Evolutionary conservation across 169 alveolate species (phyloP).

Genomic region (Plasmodium falciparum): DNA sequence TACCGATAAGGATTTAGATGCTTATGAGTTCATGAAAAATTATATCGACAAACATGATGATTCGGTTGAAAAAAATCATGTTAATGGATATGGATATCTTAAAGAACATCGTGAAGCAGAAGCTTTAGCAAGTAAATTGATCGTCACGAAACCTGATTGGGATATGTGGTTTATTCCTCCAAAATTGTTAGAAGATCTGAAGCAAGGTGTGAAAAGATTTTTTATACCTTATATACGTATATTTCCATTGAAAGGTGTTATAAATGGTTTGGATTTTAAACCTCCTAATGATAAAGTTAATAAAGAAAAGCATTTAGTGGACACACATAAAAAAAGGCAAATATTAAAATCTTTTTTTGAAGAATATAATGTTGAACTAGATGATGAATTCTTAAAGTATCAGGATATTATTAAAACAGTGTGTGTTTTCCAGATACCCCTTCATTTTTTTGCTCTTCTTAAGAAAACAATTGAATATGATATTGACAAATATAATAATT

Average conservation of each 20-base stretch:
- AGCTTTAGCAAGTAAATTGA: background rate
- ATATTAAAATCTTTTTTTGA: constrained; percentile 64
- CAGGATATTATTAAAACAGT: constrained; percentile 51
- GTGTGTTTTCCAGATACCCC: constrained; percentile 72
- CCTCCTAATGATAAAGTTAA: constrained; percentile 45
- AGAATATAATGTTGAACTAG: constrained; percentile 74
- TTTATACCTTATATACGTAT: constrained; percentile 70
- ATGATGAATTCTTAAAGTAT: constrained; percentile 72
- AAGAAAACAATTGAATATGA: constrained; percentile 14
- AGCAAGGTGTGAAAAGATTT: constrained; percentile 23
- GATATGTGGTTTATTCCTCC: constrained; percentile 76
- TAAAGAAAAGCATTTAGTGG: constrained; percentile 14
- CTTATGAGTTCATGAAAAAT: background rate
- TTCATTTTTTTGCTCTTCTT: constrained; percentile 60
- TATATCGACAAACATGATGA: background rate
- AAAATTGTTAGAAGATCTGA: constrained; percentile 46
- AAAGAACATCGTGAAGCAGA: constrained; percentile 6
- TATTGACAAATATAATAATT: background rate
- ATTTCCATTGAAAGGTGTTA: constrained; percentile 37
- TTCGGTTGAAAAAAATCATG: background rate
- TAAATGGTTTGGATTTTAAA: constrained; percentile 64
- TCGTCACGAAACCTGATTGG: constrained; percentile 73
- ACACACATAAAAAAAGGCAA: background rate
- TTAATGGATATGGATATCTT: constrained; percentile 4
- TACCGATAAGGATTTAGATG: no score